Evolutionary conservation across 768 basidiomycete genomes (phyloP), one percentile per base, ranked within the genome.

Genomic region (Tricholoma sp.): DNA sequence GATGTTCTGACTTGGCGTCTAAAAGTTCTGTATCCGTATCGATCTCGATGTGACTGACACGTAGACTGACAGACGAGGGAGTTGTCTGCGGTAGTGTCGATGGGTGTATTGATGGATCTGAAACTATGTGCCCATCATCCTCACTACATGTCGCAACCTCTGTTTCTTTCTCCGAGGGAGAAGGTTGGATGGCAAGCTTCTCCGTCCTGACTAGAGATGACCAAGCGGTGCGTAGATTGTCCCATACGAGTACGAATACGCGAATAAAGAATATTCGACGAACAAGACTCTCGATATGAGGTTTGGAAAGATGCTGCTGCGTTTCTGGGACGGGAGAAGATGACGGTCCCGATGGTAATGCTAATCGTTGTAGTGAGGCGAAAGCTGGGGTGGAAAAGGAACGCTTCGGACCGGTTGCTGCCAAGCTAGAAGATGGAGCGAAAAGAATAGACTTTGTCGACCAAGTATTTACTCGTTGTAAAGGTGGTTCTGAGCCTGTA

Each of bases 181-280:
- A 53, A 34, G 53, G 41, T 37, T 52, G 56, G 13, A 52, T 53
- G 15, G 52, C 48, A 37, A 54, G 54, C 7, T 42, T 54, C 49
- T 29, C 28, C 42, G 55, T 48, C 32, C 51, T 56, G 59, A 63
- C 62, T 28, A 81, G 61, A 15, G 84, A 80, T n/a, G 75, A 70
- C 78, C 85, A 88, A 18, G 82, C 80, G 7, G 80, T 76, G 59
- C 79, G 81, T 60, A 92, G 70, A 49, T 82, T 79, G 63, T 86
- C 77, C 88, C 90, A 92, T 54, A 85, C 76, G 37, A 85, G 59
- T 42, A 84, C 76, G 58, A 89, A 79, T 57, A 89, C 74, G 42
- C 86, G 88, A 59, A 90, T 78, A 64, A 91, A 78, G 77, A 85
- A 84, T 63, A 89, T 75, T 49, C 83, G 83, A 66, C 80, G 75